phyloP scores from a whole-genome alignment of 2,329 filamentous ascomycete genomes.

The Trichoderma sp. region DNA sequence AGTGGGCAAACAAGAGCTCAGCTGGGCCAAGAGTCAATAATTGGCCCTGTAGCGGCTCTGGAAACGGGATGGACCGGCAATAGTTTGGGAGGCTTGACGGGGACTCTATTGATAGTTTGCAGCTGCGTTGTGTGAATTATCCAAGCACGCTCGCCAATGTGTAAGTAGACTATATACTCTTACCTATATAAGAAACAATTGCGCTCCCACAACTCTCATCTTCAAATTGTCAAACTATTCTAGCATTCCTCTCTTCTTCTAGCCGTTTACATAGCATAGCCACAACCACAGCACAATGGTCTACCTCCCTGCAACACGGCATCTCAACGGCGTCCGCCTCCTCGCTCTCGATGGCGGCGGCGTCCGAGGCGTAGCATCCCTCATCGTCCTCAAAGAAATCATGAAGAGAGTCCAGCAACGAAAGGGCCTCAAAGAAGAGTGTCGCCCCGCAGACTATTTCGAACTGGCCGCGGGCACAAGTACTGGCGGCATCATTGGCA shows the following conservation, averaged over 20 bases:
- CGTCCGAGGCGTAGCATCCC: constrained; percentile 1
- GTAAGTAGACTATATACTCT: neutral
- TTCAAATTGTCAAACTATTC: neutral
- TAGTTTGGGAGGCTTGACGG: neutral
- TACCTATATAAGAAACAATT: neutral
- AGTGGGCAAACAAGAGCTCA: neutral
- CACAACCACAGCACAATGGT: neutral
- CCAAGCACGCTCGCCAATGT: neutral
- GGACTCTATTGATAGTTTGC: neutral
- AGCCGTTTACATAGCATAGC: neutral
- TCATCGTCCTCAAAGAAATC: constrained; percentile 13
- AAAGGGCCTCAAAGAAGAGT: constrained; percentile 3
- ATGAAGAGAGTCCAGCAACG: constrained; percentile 4
- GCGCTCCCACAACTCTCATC: neutral
- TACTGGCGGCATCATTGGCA: constrained; percentile 13
- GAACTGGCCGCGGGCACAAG: constrained; percentile 4
- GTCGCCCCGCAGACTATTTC: constrained; percentile 11
- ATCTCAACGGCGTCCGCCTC: constrained; percentile 15
- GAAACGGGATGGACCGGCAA: constrained; percentile 9
- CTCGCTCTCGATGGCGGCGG: constrained; percentile 15
- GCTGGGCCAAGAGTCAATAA: neutral
- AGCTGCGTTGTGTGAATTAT: neutral
- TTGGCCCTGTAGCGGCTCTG: constrained; percentile 1
- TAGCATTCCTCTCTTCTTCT: neutral
- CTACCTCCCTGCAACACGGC: constrained; percentile 2